phyloP scores from a whole-genome alignment of 352 stramenopile species.

The Phytophthora pinifolia region DNA sequence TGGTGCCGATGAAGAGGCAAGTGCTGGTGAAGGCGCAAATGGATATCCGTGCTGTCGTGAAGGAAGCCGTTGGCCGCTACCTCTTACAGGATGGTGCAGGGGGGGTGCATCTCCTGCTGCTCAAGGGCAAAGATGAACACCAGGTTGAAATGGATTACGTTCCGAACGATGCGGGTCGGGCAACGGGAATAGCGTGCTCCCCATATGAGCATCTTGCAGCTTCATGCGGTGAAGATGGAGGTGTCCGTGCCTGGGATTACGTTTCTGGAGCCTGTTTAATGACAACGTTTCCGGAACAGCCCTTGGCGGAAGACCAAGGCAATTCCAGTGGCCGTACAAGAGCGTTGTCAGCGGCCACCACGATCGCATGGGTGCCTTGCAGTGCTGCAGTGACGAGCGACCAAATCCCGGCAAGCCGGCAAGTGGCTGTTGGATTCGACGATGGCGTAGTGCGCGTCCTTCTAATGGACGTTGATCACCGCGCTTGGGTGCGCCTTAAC shows the following conservation, averaged over 20 bases:
- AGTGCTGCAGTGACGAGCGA: slow-evolving; percentile 39
- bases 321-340: not conserved
- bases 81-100: slow-evolving; percentile 66
- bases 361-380: slow-evolving; percentile 76
- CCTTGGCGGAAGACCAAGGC: slow-evolving; percentile 4
- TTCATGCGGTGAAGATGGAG: slow-evolving; percentile 85
- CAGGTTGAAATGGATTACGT: slow-evolving; percentile 59
- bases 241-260: slow-evolving; percentile 90
- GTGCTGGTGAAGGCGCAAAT: slow-evolving; percentile 54
- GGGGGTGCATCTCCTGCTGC: slow-evolving; percentile 48
- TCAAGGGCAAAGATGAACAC: slow-evolving; percentile 38
- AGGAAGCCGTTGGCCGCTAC: slow-evolving; percentile 41
- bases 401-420: slow-evolving; percentile 54
- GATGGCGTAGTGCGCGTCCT: slow-evolving; percentile 86
- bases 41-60: slow-evolving; percentile 72
- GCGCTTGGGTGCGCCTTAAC: slow-evolving; percentile 61
- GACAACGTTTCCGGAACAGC: slow-evolving; percentile 19
- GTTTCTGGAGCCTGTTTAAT: slow-evolving; percentile 49
- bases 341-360: slow-evolving; percentile 39
- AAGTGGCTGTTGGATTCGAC: slow-evolving; percentile 88
- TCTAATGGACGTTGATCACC: slow-evolving; percentile 51
- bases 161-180: slow-evolving; percentile 59
- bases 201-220: slow-evolving; percentile 87
- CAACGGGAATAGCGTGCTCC: slow-evolving; percentile 76
- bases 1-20: slow-evolving; percentile 66